Conservation (phyloP, 192 early-diverging fungal genomes). For the Coemansia erecta region DNA sequence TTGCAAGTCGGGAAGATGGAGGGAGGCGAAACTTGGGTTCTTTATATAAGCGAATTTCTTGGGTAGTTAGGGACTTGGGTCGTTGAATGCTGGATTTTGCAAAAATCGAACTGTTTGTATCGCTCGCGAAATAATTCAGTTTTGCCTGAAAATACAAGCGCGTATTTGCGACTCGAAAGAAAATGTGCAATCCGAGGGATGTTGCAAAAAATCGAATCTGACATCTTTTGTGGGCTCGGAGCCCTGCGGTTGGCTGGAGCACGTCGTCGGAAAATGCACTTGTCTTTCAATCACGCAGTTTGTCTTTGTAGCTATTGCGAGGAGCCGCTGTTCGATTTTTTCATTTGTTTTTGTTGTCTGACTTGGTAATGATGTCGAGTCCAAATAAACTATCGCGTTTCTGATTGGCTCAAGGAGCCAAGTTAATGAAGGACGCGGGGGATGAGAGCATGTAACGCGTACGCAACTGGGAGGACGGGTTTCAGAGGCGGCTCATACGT, state of each 20-base stretch:
- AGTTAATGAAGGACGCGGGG: too few relatives aligned
- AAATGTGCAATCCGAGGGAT: background rate
- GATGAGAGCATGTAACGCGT: too few relatives aligned
- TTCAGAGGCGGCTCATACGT: too few relatives aligned
- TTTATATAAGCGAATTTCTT: conserved; percentile 15
- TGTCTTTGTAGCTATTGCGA: background rate
- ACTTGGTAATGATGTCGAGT: too few relatives aligned
- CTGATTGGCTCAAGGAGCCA: too few relatives aligned
- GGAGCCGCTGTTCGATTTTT: too few relatives aligned
- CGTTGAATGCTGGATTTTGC: background rate
- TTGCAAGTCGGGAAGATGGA: background rate
- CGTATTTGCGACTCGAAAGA: background rate
- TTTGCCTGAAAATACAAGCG: background rate
- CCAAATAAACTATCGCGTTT: too few relatives aligned
- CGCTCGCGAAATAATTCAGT: background rate
- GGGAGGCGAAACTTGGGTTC: background rate
- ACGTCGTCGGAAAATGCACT: background rate
- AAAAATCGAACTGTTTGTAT: background rate
- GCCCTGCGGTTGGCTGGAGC: conserved; percentile 4
- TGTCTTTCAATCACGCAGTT: background rate
- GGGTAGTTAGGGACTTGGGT: too few relatives aligned
- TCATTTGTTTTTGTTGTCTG: too few relatives aligned
- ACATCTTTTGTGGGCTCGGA: conserved; percentile 3
- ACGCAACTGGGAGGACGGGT: too few relatives aligned
- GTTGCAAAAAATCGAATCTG: conserved; percentile 5